Conservation (phyloP, 2,329 filamentous ascomycete species). For the Dactylellina haptotyla region DNA sequence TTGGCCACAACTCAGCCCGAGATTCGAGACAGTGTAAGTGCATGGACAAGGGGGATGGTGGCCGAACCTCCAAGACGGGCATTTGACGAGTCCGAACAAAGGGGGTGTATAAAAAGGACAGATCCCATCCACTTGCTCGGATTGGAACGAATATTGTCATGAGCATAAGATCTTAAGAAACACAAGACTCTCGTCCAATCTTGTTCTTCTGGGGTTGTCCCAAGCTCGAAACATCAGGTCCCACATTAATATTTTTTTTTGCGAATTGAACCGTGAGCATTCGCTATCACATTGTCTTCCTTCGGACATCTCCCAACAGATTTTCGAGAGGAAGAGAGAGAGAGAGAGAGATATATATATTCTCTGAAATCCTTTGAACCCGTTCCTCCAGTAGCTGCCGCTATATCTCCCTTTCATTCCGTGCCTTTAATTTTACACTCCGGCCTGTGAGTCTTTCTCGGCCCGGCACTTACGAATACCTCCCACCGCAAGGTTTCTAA, state of each 20-base stretch:
- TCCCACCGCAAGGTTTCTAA: constrained; percentile 20
- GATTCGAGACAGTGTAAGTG: constrained; percentile 30
- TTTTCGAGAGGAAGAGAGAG: neutral
- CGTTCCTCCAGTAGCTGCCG: too few species aligned
- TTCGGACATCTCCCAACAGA: constrained; percentile 51
- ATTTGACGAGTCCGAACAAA: constrained; percentile 42
- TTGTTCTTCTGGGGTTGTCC: constrained; percentile 49
- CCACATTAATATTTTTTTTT: constrained; percentile 48
- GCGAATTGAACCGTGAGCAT: constrained; percentile 47
- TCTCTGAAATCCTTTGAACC: too few species aligned
- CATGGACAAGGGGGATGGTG: constrained; percentile 44
- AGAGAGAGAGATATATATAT: too few species aligned
- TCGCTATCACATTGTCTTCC: constrained; percentile 45
- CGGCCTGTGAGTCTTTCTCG: constrained; percentile 19
- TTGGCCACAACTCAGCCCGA: constrained; percentile 48
- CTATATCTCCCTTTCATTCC: constrained; percentile 12
- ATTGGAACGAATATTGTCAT: constrained; percentile 33
- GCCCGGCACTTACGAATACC: constrained; percentile 30
- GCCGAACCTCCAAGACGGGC: constrained; percentile 44
- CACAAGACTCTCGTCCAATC: constrained; percentile 53
- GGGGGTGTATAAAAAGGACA: constrained; percentile 51
- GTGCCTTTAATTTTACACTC: constrained; percentile 9
- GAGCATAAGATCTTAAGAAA: constrained; percentile 48
- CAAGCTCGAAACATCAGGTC: constrained; percentile 48
- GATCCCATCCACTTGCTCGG: constrained; percentile 37